A percentile compares a stretch with the other conserved stretches of the same genome.
These are phyloP conservation scores for Borovskyia barvae DNA, from an alignment of 208 protist species.

Conservation along the genomic window DNA sequence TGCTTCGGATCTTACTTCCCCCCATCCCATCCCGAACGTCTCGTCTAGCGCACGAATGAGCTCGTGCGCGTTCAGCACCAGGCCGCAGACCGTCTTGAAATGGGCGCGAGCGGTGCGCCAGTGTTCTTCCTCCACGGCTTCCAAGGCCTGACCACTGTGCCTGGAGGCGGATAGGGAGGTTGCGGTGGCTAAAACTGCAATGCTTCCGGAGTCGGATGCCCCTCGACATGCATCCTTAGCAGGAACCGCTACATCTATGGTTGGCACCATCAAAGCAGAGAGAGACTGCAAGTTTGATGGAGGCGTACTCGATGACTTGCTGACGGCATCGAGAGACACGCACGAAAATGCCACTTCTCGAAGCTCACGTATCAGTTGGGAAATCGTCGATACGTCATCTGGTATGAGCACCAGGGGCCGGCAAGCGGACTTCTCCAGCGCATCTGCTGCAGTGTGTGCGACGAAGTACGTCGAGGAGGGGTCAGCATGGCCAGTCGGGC, in stretches of 20 bases:
- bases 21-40: conserved; percentile 41
- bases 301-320: neutral
- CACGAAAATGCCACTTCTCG: conserved; percentile 51
- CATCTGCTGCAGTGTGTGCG: neutral
- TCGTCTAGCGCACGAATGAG: conserved; percentile 34
- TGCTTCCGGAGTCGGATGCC: too few species aligned
- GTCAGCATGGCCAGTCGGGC: neutral
- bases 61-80: conserved; percentile 51
- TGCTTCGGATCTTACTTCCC: too few species aligned
- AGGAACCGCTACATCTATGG: too few species aligned
- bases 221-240: too few species aligned
- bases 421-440: neutral
- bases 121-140: conserved; percentile 25
- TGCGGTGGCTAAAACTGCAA: too few species aligned
- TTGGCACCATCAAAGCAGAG: too few species aligned
- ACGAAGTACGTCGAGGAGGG: neutral
- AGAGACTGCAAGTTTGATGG: too few species aligned
- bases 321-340: conserved; percentile 35
- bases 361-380: conserved; percentile 36
- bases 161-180: too few species aligned
- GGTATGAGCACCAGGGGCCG: conserved; percentile 43
- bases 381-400: conserved; percentile 22
- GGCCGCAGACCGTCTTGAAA: conserved; percentile 22
- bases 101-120: conserved; percentile 45
- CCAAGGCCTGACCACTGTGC: neutral